Base-by-base conservation (phyloP, 345 rosid genomes). In the Reutealis trisperma region DNA sequence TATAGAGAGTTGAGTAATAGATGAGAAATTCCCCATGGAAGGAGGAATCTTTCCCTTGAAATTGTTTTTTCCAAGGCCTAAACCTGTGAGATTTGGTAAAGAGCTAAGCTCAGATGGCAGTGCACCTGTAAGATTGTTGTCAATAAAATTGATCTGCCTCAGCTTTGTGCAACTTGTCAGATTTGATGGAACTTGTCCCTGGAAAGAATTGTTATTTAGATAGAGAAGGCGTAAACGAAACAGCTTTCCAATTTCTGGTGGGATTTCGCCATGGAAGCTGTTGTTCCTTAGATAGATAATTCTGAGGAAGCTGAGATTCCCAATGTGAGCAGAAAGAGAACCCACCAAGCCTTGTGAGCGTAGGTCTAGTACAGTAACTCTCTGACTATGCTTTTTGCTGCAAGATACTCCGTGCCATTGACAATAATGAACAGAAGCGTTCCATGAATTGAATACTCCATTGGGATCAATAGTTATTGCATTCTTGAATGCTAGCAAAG, bases 271-370 rank as follows among this genome's bases (percentile, higher is more conserved):
- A 44, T 67, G 49, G 70, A 65, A 65, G 51, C 70, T 65, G 51
- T 41, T 65, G 27, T 65, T 65, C 11, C 42, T 4, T 0, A 65
- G 51, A 19, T 2, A 0, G 24, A 65, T 8, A 37, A 41, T 19
- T n/a, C 51, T 41, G 25, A 65, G 70, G 21, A 65, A 67, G 54
- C 70, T 42, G 70, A 67, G 70, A 67, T 67, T 67, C 16, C 52
- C 70, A 0, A 44, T 11, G 3, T 42, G 16, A 30, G 70, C 5
- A 4, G 70, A 42, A 30, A 67, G 11, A 67, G 51, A 47, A n/a
- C 70, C 70, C 5, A 6, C 32, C 30, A 67, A 42, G 1, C 54
- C 54, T 16, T n/a, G 54, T 8, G 70, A 67, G 51, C 3, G 9
- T 1, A 67, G 70, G n/a, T 42, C 6, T 8, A 67, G 52, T 6